Evolutionary conservation across 345 rosid genomes (phyloP).

Genomic region (Lumnitzera racemosa): DNA sequence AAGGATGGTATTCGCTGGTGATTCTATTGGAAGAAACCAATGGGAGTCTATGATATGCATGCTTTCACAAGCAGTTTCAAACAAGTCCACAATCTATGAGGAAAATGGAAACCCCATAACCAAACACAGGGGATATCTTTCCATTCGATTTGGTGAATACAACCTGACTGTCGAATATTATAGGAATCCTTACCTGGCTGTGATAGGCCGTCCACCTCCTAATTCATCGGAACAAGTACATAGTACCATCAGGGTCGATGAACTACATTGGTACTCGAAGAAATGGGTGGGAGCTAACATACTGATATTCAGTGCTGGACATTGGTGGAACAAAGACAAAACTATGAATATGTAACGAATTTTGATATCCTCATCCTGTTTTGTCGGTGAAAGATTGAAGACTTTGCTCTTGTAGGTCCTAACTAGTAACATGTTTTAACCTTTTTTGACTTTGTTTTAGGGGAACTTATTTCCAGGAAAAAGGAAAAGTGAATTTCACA

Average conservation of each 20-base stretch:
- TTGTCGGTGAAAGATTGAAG: not conserved
- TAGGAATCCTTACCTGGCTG: constrained; percentile 64
- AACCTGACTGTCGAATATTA: constrained; percentile 77
- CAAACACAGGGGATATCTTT: constrained; percentile 84
- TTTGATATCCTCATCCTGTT: not conserved
- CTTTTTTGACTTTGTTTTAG: constrained; percentile 18
- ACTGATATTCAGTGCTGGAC: constrained; percentile 68
- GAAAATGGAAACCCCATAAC: constrained; percentile 57
- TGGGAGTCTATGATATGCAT: constrained; percentile 89
- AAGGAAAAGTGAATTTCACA: constrained; percentile 47
- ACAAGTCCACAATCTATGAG: constrained; percentile 60
- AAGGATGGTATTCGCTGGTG: constrained; percentile 80
- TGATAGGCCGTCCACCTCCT: constrained; percentile 45
- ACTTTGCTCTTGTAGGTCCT: not conserved
- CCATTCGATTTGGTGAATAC: constrained; percentile 57
- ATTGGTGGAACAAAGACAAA: constrained; percentile 82
- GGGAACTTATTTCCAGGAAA: constrained; percentile 64
- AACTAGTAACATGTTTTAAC: not conserved
- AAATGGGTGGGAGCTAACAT: constrained; percentile 68
- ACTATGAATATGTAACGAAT: constrained; percentile 20
- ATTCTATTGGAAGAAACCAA: constrained; percentile 84
- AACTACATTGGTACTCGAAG: constrained; percentile 54
- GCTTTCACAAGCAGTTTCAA: constrained; percentile 48
- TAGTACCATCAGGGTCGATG: constrained; percentile 46
- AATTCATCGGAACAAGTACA: constrained; percentile 30